Percentiles rank a stretch among this genome's conserved stretches.
Evolutionary conservation across 768 basidiomycete genomes (phyloP).

Genomic region (Brasilioporus rufonigricans): DNA sequence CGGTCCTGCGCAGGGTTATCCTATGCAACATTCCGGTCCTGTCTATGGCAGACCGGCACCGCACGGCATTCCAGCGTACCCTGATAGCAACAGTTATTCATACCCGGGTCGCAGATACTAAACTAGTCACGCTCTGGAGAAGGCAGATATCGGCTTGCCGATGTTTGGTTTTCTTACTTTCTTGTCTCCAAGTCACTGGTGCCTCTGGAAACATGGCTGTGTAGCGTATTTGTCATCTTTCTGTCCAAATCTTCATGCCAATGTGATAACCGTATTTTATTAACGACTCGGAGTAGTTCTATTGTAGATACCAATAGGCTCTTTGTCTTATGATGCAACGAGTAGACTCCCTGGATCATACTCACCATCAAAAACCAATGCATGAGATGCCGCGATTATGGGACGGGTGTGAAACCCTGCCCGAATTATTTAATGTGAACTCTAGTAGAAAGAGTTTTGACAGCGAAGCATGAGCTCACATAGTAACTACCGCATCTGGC

Average conservation of each 20-base stretch:
- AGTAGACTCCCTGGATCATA: no score
- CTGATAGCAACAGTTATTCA: slow-evolving; percentile 13
- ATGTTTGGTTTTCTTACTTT: slow-evolving; percentile 3
- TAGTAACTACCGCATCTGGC: not conserved
- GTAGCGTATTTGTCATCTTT: slow-evolving; percentile 6
- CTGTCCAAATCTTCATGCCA: slow-evolving; percentile 2
- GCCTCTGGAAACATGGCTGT: slow-evolving; percentile 12
- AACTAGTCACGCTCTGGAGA: not conserved
- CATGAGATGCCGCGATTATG: no score
- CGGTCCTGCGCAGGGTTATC: slow-evolving; percentile 10
- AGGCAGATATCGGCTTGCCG: slow-evolving; percentile 2
- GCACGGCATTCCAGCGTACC: slow-evolving; percentile 14
- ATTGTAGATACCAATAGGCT: slow-evolving; percentile 13
- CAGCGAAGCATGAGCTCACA: not conserved
- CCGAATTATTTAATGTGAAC: no score
- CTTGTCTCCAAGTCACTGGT: slow-evolving; percentile 10
- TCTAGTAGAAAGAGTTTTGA: no score
- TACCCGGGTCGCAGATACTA: slow-evolving; percentile 12
- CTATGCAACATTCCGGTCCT: slow-evolving; percentile 7
- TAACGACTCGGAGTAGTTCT: not conserved
- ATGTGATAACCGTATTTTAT: slow-evolving; percentile 9
- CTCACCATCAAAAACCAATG: no score
- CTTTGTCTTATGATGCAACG: not conserved
- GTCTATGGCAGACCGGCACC: slow-evolving; percentile 5
- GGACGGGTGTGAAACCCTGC: no score